A percentile compares a stretch with the other conserved stretches of the same genome.
Conservation (phyloP, 805 yeast species). For the Nakazawaea ishiwadae region DNA sequence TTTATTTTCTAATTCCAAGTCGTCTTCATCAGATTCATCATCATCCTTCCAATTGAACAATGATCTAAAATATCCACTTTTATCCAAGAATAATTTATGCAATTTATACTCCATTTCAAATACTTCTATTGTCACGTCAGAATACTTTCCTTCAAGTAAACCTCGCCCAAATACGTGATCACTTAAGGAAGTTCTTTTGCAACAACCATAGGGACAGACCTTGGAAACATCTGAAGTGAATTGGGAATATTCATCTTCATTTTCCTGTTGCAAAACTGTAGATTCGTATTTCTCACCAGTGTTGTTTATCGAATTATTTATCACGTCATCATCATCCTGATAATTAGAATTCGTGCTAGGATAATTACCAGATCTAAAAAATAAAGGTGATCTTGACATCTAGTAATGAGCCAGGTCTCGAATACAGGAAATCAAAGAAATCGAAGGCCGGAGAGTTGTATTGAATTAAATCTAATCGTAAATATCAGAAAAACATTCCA, state of each 20-base stretch:
- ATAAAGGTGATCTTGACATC: background rate
- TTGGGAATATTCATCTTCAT: background rate
- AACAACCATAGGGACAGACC: conserved; percentile 26
- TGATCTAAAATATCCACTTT: conserved; percentile 43
- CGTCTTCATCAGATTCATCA: conserved; percentile 4
- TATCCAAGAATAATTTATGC: conserved; percentile 40
- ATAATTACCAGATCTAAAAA: background rate
- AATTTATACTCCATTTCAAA: conserved; percentile 40
- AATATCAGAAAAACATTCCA: too few species aligned
- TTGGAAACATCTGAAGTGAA: background rate
- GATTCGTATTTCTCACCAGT: background rate
- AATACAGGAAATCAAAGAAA: too few species aligned
- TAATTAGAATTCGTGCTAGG: background rate
- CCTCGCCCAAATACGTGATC: conserved; percentile 34
- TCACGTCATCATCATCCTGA: background rate
- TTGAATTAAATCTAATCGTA: too few species aligned
- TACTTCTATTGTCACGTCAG: conserved; percentile 44
- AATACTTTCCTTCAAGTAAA: conserved; percentile 39
- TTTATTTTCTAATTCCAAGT: conserved; percentile 1
- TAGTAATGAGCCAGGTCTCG: background rate
- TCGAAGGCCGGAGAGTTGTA: too few species aligned
- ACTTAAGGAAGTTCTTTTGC: conserved; percentile 18
- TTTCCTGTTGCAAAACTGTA: background rate
- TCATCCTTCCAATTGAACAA: conserved; percentile 39
- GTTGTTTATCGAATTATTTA: background rate